Evolutionary conservation across 2,329 filamentous ascomycete genomes (phyloP).

Genomic region (Aureobasidium sp.): DNA sequence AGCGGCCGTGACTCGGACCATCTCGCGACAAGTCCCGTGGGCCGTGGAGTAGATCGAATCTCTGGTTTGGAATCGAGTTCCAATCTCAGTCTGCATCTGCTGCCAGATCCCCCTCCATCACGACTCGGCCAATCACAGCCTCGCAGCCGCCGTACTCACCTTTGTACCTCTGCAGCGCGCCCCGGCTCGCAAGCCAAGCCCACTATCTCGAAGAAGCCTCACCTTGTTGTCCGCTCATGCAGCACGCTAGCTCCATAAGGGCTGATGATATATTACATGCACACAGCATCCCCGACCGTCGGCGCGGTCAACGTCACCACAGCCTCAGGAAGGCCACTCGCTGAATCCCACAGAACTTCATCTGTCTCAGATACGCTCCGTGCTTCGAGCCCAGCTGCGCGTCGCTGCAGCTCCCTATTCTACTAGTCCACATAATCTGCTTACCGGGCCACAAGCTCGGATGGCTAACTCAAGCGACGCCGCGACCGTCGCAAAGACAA

Average conservation of each 20-base stretch:
- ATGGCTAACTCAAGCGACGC: not conserved
- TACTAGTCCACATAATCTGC: not conserved
- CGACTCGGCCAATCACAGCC: not conserved
- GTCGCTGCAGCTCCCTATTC: not conserved
- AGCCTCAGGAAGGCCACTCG: not conserved
- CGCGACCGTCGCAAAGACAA: constrained; percentile 2
- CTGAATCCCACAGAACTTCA: not conserved
- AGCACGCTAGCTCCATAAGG: not conserved
- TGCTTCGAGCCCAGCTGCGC: not conserved
- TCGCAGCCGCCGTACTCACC: not conserved
- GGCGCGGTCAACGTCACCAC: constrained; percentile 2
- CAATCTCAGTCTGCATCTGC: constrained; percentile 7
- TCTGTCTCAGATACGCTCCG: constrained; percentile 7
- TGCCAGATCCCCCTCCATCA: constrained; percentile 3
- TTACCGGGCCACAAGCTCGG: not conserved
- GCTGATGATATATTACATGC: constrained; percentile 11
- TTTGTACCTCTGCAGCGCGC: constrained; percentile 2
- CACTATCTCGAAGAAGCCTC: not conserved
- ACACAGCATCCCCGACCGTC: not conserved
- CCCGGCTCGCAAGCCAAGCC: not conserved
- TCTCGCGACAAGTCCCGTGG: not conserved
- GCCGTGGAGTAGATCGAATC: constrained; percentile 9
- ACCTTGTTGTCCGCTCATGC: constrained; percentile 1
- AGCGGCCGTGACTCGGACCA: not conserved
- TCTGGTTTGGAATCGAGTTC: not conserved